These are phyloP conservation scores for Centella asiatica DNA, from an alignment of 129 eudicot species.

Conservation along the genomic window DNA sequence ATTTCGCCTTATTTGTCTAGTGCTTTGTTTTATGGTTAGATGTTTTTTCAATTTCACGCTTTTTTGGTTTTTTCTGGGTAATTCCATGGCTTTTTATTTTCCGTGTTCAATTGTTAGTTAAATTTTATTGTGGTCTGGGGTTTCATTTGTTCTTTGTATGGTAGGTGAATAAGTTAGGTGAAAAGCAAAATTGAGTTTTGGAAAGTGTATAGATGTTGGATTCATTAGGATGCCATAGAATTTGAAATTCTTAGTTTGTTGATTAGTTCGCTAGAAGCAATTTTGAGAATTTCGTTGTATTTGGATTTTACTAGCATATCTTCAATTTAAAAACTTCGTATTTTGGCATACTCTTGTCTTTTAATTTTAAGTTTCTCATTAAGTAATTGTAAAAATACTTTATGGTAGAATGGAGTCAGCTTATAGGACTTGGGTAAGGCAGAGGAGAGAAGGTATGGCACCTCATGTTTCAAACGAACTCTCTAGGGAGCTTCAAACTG, in stretches of 20 bases:
- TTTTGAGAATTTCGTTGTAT: neutral
- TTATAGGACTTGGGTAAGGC: constrained; percentile 80
- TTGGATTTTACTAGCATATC: neutral
- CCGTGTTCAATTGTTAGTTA: too few relatives aligned
- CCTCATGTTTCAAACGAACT: constrained; percentile 48
- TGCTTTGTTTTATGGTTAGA: too few relatives aligned
- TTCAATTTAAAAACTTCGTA: too few relatives aligned
- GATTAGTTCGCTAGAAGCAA: neutral
- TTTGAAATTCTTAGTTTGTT: too few relatives aligned
- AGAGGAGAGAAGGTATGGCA: constrained; percentile 51
- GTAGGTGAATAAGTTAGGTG: neutral
- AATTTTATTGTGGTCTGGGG: neutral
- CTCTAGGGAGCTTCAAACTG: constrained; percentile 79
- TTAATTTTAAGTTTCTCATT: neutral
- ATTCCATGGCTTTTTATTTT: too few relatives aligned
- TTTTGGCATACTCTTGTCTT: too few relatives aligned
- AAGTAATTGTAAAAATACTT: neutral
- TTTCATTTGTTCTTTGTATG: constrained; percentile 1
- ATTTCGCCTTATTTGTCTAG: constrained; percentile 5
- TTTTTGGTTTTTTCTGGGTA: too few relatives aligned
- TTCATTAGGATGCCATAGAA: neutral
- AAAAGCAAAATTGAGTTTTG: neutral
- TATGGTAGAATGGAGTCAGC: constrained; percentile 82
- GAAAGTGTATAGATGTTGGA: neutral
- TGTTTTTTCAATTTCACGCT: too few relatives aligned